Base-by-base conservation (phyloP, 371 early-diverging fungal species). In the Apophysomyces trapeziformis region DNA sequence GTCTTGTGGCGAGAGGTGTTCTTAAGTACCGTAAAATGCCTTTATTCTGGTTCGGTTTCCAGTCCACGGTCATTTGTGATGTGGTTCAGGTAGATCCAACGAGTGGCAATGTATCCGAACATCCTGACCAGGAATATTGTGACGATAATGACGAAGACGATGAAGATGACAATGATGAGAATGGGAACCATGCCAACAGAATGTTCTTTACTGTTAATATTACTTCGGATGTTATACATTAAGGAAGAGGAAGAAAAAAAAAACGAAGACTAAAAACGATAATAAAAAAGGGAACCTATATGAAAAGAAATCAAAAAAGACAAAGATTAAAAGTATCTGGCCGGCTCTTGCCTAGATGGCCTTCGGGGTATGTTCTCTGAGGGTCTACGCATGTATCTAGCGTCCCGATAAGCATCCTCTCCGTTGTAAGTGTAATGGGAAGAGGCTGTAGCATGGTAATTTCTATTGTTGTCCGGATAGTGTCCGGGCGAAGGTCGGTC, bases 1-100 rank as follows among this genome's bases (percentile, higher is more conserved):
- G 86, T 37, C 67, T 88, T 36, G 82, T 85, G 4, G 72, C 84
- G 8, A 83, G 88, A 58, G 88, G 88, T 5, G 77, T 85, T 7
- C 70, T 88, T 26, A 79, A 80, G 60, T 88, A 88, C 68, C 72
- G 75, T 11, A 65, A 68, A 13, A 63, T 79, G 13, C 65, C 78
- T 4, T 65, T 65, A 47, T 50, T 45, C 35, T 41, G 63, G 36
- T 18, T 63, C 5, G 66, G 65, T 36, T 67, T 69, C 18, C 76
- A 68, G 64, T 74, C 72, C 13, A 69, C 67, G 1, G 72, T 68
- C 16, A 74, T 80, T 11, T 80, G 78, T 58, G 66, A 68, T 56
- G 73, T 72, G 14, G 72, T 57, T 21, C 60, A 63, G 4, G 71
- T 80, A 6, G 81, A 80, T 47, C 77, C 77, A 11, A 67, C 65